These are phyloP conservation scores for Populus hybrid DNA, from an alignment of 441 rosid genomes.

Conservation along the genomic window DNA sequence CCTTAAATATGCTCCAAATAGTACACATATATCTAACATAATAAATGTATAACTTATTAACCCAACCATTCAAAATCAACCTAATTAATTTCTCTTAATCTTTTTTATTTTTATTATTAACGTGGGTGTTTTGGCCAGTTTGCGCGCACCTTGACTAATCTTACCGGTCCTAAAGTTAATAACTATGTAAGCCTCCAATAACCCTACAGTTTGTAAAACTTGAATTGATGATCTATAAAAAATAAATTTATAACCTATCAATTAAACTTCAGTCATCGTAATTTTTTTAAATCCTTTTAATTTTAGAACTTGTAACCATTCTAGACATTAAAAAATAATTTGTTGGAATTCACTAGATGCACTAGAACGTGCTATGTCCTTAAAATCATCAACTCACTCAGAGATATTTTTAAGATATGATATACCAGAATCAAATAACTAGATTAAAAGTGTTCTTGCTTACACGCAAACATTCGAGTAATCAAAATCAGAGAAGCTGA, in stretches of 20 bases:
- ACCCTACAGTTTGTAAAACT: fast-evolving
- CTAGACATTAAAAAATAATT: too few relatives aligned
- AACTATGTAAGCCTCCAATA: fast-evolving
- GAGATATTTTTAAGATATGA: neutral
- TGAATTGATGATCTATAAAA: fast-evolving
- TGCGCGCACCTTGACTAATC: too few relatives aligned
- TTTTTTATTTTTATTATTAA: too few relatives aligned
- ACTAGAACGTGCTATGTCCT: neutral
- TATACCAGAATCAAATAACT: neutral
- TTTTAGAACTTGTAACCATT: too few relatives aligned
- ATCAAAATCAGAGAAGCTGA: neutral
- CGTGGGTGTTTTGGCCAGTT: fast-evolving
- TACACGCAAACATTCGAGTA: neutral
- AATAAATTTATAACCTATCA: fast-evolving
- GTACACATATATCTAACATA: too few relatives aligned
- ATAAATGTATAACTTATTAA: too few relatives aligned
- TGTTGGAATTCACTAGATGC: neutral
- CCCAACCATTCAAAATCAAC: too few relatives aligned
- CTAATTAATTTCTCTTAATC: too few relatives aligned
- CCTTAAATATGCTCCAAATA: too few relatives aligned
- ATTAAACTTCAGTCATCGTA: too few relatives aligned
- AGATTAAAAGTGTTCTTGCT: neutral
- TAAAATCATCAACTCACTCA: neutral
- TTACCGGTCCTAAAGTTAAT: fast-evolving
- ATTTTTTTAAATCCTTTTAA: too few relatives aligned